A percentile compares a stretch with the other conserved stretches of the same genome.
Conservation (phyloP, 306 rosid species). For the Medicago arabica region DNA sequence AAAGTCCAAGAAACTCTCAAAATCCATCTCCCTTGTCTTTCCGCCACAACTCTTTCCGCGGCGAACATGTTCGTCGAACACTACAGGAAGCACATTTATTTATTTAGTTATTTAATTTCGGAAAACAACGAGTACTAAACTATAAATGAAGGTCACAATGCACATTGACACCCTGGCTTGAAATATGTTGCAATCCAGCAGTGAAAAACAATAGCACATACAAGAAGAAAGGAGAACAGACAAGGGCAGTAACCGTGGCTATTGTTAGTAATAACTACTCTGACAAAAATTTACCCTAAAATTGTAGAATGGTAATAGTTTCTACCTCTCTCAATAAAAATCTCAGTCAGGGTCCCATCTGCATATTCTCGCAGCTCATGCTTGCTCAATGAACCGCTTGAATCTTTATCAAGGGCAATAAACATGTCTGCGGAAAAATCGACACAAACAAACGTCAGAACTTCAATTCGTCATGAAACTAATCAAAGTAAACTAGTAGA, state of each 20-base stretch:
- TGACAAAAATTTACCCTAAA: slow-evolving; percentile 25
- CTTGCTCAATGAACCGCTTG: slow-evolving; percentile 86
- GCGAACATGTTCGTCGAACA: slow-evolving; percentile 90
- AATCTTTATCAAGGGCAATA: slow-evolving; percentile 90
- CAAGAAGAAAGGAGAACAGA: neutral
- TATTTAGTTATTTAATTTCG: slow-evolving; percentile 10
- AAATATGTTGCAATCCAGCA: slow-evolving; percentile 15
- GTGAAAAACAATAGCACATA: neutral
- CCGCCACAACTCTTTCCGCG: slow-evolving; percentile 84
- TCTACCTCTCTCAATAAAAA: slow-evolving; percentile 94
- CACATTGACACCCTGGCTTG: neutral
- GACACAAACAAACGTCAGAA: slow-evolving; percentile 29
- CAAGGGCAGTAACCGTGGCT: slow-evolving; percentile 17
- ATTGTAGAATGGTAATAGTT: neutral
- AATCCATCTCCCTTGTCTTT: slow-evolving; percentile 89
- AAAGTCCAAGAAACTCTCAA: slow-evolving; percentile 86
- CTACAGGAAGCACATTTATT: slow-evolving; percentile 51
- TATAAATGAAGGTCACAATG: neutral
- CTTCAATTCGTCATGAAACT: slow-evolving; percentile 22
- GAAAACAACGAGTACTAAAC: slow-evolving; percentile 10
- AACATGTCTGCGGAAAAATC: slow-evolving; percentile 74
- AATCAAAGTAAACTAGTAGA: neutral
- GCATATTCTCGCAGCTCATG: slow-evolving; percentile 97
- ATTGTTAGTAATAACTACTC: slow-evolving; percentile 13
- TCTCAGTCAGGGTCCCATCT: slow-evolving; percentile 94